Base-by-base conservation (phyloP, 352 stramenopile species). In the Phytophthora melonis region DNA sequence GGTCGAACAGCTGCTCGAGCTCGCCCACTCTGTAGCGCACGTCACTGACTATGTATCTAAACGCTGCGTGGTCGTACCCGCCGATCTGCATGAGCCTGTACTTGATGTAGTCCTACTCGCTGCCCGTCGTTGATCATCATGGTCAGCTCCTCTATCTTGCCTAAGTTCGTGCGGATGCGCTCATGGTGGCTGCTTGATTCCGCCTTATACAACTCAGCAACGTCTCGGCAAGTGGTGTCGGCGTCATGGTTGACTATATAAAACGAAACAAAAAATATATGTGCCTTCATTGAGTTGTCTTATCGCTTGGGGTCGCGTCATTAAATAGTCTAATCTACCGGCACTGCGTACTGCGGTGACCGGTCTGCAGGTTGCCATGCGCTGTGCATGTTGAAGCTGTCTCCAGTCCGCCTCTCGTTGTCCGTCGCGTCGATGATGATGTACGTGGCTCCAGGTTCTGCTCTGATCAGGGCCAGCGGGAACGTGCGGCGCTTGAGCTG, bases 91-190 rank as follows among this genome's bases (percentile, higher is more conserved):
- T 43, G 2, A 65, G 43, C 6, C 21, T 43, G 18, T 25, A 27
- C 30, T 65, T 65, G 18, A 65, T 65, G 18, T 45, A 65, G 25
- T 65, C 58, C n/a, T 13, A 21, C 13, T n/a, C 58, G 34, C 11
- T 65, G 23, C 10, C 57, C 19, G 18, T 65, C 58, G 16, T 57
- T 65, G 27, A 65, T 39, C 58, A 64, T 64, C 43, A 18, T 52
- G 8, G 43, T 52, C 16, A 52, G 43, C 43, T 52, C 43, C 43
- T 52, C 16, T 23, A 52, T 52, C 43, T 19, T 52, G 2, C 7
- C 43, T 23, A 52, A 23, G n/a, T 52, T 19, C 43, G 16, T 23
- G 16, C 8, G 16, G 43, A 52, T 52, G 43, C 18, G 43, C 16
- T 23, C 43, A 52, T 52, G 43, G n/a, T n/a, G 11, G 43, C 43